These are phyloP conservation scores for Aphanomyces stellatus DNA, from an alignment of 352 stramenopile genomes.

Conservation along the genomic window DNA sequence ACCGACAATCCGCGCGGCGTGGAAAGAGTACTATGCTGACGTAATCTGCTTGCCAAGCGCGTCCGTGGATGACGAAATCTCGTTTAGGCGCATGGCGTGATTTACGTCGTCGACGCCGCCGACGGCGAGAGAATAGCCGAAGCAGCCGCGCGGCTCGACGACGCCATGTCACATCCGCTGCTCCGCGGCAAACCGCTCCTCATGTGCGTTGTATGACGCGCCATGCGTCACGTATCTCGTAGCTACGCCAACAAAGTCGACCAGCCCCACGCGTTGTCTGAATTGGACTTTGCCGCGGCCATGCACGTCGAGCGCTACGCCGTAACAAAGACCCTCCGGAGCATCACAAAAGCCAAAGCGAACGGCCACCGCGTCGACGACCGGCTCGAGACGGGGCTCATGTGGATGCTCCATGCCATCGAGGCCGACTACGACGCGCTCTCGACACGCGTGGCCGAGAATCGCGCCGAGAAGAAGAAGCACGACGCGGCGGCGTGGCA, in stretches of 20 bases:
- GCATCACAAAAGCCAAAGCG: constrained; percentile 48
- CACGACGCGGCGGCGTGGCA: constrained; percentile 44
- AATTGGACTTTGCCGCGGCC: constrained; percentile 30
- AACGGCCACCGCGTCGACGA: constrained; percentile 48
- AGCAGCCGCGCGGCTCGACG: constrained; percentile 36
- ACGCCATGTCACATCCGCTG: constrained; percentile 42
- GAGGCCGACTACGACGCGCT: constrained; percentile 41
- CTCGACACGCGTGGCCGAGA: constrained; percentile 34
- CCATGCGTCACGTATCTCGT: neutral
- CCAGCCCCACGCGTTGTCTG: constrained; percentile 28
- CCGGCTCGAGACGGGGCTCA: constrained; percentile 47
- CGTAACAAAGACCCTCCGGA: constrained; percentile 38
- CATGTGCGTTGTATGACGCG: constrained; percentile 28
- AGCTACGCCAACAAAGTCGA: constrained; percentile 79
- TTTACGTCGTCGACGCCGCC: constrained; percentile 70
- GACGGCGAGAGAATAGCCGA: constrained; percentile 37
- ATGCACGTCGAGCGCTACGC: constrained; percentile 34
- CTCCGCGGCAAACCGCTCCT: constrained; percentile 60
- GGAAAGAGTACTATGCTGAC: constrained; percentile 76
- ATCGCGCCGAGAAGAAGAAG: constrained; percentile 48
- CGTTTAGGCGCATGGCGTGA: constrained; percentile 49
- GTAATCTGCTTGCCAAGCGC: constrained; percentile 26
- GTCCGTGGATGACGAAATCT: neutral
- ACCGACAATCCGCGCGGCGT: constrained; percentile 67
- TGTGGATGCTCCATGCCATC: constrained; percentile 66